Evolutionary conservation across 805 yeast genomes (phyloP).

Genomic region (Spathaspora hagerdaliae): DNA sequence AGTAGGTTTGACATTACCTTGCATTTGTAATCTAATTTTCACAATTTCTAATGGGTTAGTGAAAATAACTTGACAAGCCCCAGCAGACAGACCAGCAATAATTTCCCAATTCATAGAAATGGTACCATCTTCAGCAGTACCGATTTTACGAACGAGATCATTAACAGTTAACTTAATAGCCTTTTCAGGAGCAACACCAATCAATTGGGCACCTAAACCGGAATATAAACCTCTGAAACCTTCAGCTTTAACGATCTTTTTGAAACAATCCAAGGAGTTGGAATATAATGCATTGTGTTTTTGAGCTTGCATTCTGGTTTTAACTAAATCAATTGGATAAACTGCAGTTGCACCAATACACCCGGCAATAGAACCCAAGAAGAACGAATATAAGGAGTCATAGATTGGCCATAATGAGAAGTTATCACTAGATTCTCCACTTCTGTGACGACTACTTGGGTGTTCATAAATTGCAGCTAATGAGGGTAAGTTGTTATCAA

Average conservation of each 20-base stretch:
- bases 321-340: conserved; percentile 93
- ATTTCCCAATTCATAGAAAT: conserved; percentile 63
- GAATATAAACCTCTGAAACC: conserved; percentile 85
- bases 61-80: conserved; percentile 93
- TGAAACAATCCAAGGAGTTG: conserved; percentile 82
- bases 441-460: conserved; percentile 34
- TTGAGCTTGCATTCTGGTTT: conserved; percentile 97
- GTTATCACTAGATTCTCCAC: conserved; percentile 29
- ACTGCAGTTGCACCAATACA: conserved; percentile 98
- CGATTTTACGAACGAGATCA: conserved; percentile 74
- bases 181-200: conserved; percentile 98
- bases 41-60: conserved; percentile 96
- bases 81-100: conserved; percentile 89
- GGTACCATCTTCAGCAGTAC: conserved; percentile 43
- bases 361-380: conserved; percentile 92
- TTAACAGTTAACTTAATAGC: conserved; percentile 95
- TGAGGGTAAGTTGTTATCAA: conserved; percentile 31
- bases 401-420: conserved; percentile 44
- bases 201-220: conserved; percentile 88
- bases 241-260: conserved; percentile 69
- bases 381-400: conserved; percentile 82
- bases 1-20: conserved; percentile 57
- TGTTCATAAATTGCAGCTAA: conserved; percentile 38
- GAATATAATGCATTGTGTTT: conserved; percentile 65
- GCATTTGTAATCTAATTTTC: conserved; percentile 90